A percentile compares a stretch with the other conserved stretches of the same genome.
Conservation (phyloP, 768 basidiomycete genomes). For the Cubamyces sp. region DNA sequence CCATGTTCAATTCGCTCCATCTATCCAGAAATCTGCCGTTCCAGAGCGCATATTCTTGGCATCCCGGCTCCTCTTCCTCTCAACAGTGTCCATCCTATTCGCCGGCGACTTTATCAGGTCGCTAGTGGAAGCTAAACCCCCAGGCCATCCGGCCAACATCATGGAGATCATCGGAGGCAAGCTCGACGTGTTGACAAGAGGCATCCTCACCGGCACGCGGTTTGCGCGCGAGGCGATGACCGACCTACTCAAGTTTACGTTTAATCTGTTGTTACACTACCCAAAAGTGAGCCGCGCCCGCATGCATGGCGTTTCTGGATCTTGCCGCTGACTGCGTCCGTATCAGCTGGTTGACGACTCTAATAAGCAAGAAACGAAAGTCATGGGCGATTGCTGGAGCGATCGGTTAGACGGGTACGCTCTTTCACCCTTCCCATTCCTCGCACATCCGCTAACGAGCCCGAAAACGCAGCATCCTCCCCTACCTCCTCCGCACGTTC, state of each 20-base stretch:
- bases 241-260: slow-evolving; percentile 84
- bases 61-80: slow-evolving; percentile 77
- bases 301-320: not conserved
- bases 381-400: slow-evolving; percentile 80
- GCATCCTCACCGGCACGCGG: slow-evolving; percentile 53
- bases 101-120: slow-evolving; percentile 52
- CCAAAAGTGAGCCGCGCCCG: slow-evolving; percentile 59
- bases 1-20: slow-evolving; percentile 19
- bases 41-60: slow-evolving; percentile 74
- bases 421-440: slow-evolving; percentile 9
- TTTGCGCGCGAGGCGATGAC: slow-evolving; percentile 74
- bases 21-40: slow-evolving; percentile 57
- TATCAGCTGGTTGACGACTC: slow-evolving; percentile 30
- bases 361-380: slow-evolving; percentile 40
- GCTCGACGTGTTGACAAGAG: slow-evolving; percentile 57
- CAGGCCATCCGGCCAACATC: slow-evolving; percentile 51
- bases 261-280: slow-evolving; percentile 81
- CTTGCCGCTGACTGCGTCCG: not conserved
- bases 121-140: slow-evolving; percentile 67
- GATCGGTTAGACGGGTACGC: slow-evolving; percentile 69
- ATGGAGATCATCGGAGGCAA: slow-evolving; percentile 65
- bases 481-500: slow-evolving; percentile 73
- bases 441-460: slow-evolving; percentile 2
- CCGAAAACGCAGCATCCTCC: slow-evolving; percentile 57
- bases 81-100: slow-evolving; percentile 55